A percentile compares a stretch with the other conserved stretches of the same genome.
Conservation (phyloP, 352 stramenopile genomes). For the Globisporangium cystogenes region DNA sequence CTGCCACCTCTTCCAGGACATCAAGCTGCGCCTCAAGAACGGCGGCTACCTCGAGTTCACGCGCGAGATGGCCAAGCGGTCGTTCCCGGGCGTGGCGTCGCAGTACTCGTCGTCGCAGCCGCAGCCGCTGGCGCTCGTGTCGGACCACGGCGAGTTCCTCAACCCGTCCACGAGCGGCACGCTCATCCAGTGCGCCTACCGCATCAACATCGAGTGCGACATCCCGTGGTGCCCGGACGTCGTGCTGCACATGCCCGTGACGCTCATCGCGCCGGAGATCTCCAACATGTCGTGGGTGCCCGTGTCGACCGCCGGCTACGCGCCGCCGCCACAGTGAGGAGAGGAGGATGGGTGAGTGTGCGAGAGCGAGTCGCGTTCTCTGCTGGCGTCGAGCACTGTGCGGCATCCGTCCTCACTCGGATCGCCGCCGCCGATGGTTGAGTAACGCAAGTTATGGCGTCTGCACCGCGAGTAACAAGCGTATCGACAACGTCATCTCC, state of each 20-base stretch:
- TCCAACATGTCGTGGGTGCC: slow-evolving; percentile 22
- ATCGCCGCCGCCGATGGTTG: too few species aligned
- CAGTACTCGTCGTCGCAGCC: slow-evolving; percentile 32
- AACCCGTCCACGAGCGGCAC: slow-evolving; percentile 41
- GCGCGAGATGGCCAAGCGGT: slow-evolving; percentile 26
- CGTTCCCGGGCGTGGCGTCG: slow-evolving; percentile 42
- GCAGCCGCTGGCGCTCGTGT: slow-evolving; percentile 37
- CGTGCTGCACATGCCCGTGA: slow-evolving; percentile 46
- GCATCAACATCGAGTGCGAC: slow-evolving; percentile 59
- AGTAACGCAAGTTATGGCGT: too few species aligned
- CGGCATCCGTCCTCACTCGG: too few species aligned
- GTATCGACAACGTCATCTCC: too few species aligned
- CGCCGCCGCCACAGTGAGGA: background rate
- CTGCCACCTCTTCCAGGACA: slow-evolving; percentile 48
- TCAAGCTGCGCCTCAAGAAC: slow-evolving; percentile 28
- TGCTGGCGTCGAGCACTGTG: too few species aligned
- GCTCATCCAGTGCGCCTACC: slow-evolving; percentile 52
- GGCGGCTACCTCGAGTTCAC: slow-evolving; percentile 31
- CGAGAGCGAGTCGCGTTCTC: too few species aligned
- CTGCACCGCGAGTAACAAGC: too few species aligned
- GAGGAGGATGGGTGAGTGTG: too few species aligned
- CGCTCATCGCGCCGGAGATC: slow-evolving; percentile 37
- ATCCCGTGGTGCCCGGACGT: slow-evolving; percentile 64
- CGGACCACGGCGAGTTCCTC: slow-evolving; percentile 22
- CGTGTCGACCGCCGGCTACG: slow-evolving; percentile 12